Evolutionary conservation across 1,284 basidiomycete genomes (phyloP), one percentile per base, ranked within the genome.

Genomic region (Ceraceosorus guamensis): DNA sequence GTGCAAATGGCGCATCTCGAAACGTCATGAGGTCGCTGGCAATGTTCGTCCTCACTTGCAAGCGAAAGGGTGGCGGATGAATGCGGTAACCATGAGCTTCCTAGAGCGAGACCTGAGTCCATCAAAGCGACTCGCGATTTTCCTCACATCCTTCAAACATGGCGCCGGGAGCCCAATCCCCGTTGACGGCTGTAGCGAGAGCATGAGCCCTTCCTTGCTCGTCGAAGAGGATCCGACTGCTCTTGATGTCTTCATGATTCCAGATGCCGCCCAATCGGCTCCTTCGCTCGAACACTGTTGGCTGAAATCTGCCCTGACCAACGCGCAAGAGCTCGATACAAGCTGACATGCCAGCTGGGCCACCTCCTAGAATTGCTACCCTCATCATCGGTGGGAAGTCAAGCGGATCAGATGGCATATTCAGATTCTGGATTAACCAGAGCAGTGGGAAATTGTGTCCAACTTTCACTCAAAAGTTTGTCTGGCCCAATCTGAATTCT

Each of bases 281-380:
- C 2, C 68, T 57, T 1, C 66, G 59, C 18, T 75, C 72, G 39
- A 67, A 73, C 2, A 75, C 48, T 2, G 58, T 56, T 0, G 63
- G 31, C 43, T 31, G 18, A 3, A 56, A 63, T 18, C 6, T 79
- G 61, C 57, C 79, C 8, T 14, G 30, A 33, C 34, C 55, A 47
- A 59, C 60, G 49, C 44, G 67, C 5, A 77, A 61, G 2, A 78
- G 58, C 54, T 80, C 77, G 46, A 77, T 73, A 6, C 77, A 68
- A 30, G 77, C 76, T 0, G 76, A 70, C 10, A 81, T 65, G 0
- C 79, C 79, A 0, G 76, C 65, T 14, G 77, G 70, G 11, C 80
- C 79, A 0, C 71, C 77, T 11, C 80, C 79, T 14, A 81, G 74
- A 35, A 81, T 64, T 4, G 77, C 79, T 16, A 80, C 66, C 30